Percentiles rank a stretch among this genome's conserved stretches.
These are phyloP conservation scores for Saccharomyces hybrid DNA, from an alignment of 1,139 yeast genomes.

Conservation along the genomic window DNA sequence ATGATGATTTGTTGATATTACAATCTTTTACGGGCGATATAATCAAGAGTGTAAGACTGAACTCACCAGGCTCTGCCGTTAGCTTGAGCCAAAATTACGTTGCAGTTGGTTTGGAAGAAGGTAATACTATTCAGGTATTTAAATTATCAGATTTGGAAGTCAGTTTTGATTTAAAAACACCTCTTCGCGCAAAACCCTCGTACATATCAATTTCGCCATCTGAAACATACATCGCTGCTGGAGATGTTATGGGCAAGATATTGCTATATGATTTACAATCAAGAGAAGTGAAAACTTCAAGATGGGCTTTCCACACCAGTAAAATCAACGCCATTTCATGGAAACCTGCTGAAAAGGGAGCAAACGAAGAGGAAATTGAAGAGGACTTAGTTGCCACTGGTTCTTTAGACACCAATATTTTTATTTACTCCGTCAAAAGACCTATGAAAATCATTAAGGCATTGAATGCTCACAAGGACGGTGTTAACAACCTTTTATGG, in stretches of 20 bases:
- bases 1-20: slow-evolving; percentile 25
- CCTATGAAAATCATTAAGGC: slow-evolving; percentile 72
- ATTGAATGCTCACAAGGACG: slow-evolving; percentile 82
- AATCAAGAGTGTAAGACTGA: slow-evolving; percentile 24
- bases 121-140: slow-evolving; percentile 32
- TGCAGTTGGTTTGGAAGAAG: slow-evolving; percentile 44
- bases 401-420: slow-evolving; percentile 75
- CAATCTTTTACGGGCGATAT: slow-evolving; percentile 25
- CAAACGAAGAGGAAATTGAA: slow-evolving; percentile 57
- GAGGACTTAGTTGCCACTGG: slow-evolving; percentile 70
- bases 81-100: slow-evolving; percentile 39
- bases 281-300: slow-evolving; percentile 59
- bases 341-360: slow-evolving; percentile 32
- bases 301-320: slow-evolving; percentile 95
- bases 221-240: slow-evolving; percentile 66
- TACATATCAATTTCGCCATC: slow-evolving; percentile 64
- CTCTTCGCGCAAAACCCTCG: slow-evolving; percentile 57
- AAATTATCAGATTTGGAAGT: slow-evolving; percentile 35
- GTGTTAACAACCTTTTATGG: slow-evolving; percentile 76
- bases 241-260: slow-evolving; percentile 82
- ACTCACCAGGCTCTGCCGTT: slow-evolving; percentile 40
- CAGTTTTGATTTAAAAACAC: slow-evolving; percentile 20
- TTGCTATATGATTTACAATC: slow-evolving; percentile 53
- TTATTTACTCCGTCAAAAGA: slow-evolving; percentile 66
- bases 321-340: slow-evolving; percentile 70